Conservation (phyloP, 495 filamentous ascomycete species). For the Xylaria telfairii region DNA sequence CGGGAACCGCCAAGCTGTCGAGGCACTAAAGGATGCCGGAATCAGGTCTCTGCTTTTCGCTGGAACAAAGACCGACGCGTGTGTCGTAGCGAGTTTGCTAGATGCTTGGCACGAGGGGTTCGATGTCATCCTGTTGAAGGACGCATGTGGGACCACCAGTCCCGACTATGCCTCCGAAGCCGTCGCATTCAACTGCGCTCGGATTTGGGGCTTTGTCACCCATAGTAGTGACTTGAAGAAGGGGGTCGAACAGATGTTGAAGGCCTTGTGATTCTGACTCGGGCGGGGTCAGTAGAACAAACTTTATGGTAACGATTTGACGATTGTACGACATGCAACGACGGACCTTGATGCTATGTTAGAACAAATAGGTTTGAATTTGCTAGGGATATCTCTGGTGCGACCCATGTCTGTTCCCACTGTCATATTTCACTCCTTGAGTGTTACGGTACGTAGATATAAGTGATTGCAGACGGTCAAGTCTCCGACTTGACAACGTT, state of each 20-base stretch:
- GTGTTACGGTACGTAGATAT: too few relatives aligned
- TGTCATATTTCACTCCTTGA: too few relatives aligned
- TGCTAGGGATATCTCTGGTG: too few relatives aligned
- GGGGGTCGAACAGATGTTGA: background rate
- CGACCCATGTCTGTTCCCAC: too few relatives aligned
- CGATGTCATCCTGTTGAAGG: background rate
- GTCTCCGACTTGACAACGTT: too few relatives aligned
- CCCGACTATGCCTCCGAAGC: background rate
- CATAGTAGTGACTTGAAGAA: background rate
- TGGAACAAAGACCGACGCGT: background rate
- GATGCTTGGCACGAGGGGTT: background rate
- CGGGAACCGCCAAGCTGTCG: background rate
- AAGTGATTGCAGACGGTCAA: too few relatives aligned
- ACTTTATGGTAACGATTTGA: too few relatives aligned
- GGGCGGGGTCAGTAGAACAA: too few relatives aligned
- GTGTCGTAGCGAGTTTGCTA: background rate
- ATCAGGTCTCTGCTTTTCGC: background rate
- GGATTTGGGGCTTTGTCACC: background rate
- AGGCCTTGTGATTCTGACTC: too few relatives aligned
- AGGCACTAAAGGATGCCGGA: background rate
- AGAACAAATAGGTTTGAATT: too few relatives aligned
- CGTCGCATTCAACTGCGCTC: background rate
- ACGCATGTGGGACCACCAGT: background rate
- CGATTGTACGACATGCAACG: too few relatives aligned
- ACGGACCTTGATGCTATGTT: too few relatives aligned